Conservation (phyloP, 179 eudicot species). For the Nepenthes alata region DNA sequence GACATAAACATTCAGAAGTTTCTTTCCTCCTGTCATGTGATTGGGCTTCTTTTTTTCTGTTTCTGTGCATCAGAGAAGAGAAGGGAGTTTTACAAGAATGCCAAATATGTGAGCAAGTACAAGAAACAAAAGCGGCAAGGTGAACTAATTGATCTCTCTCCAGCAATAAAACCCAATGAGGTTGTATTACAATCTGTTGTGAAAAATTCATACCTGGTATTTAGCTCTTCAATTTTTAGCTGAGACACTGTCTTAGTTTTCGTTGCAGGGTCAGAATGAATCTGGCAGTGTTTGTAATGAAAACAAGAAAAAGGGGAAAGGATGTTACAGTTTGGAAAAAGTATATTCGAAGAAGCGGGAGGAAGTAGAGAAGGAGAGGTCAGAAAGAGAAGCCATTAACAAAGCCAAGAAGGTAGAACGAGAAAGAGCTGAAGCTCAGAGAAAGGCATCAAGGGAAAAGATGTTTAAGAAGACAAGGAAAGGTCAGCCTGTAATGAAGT, state of each 20-base stretch:
- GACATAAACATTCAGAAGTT: neutral
- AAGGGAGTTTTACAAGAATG: constrained; percentile 82
- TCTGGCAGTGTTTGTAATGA: neutral
- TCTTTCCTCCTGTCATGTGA: too few relatives aligned
- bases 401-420: constrained; percentile 53
- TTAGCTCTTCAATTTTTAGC: neutral
- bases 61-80: constrained; percentile 46
- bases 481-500: constrained; percentile 94
- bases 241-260: neutral
- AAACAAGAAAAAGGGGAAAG: constrained; percentile 26
- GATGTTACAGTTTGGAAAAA: constrained; percentile 35
- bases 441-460: constrained; percentile 54
- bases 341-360: constrained; percentile 54
- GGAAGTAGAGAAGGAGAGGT: constrained; percentile 66
- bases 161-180: constrained; percentile 21
- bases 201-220: neutral
- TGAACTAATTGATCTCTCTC: constrained; percentile 19
- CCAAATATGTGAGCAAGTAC: constrained; percentile 65
- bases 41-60: neutral
- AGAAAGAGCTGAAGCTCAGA: constrained; percentile 48
- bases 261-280: neutral
- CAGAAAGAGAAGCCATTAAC: constrained; percentile 50
- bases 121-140: constrained; percentile 53
- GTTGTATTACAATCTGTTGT: constrained; percentile 13
- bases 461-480: constrained; percentile 80